Evolutionary conservation across 176 grass and related monocot species (phyloP).

Genomic region (Bromus sterilis): DNA sequence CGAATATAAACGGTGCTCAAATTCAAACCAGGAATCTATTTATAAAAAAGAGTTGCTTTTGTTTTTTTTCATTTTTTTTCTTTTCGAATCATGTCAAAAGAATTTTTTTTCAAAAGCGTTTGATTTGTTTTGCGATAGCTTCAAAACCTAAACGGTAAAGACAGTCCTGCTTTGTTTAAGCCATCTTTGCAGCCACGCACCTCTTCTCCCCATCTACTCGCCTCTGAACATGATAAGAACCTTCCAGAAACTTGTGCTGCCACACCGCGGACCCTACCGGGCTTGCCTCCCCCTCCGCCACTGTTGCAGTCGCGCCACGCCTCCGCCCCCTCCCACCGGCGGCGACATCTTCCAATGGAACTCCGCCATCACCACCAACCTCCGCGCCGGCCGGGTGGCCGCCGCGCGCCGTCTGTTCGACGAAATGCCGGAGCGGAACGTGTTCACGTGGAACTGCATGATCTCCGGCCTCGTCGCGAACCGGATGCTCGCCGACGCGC

Average conservation of each 20-base stretch:
- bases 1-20: no score
- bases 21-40: no score
- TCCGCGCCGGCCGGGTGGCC: constrained; percentile 34
- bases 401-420: constrained; percentile 41
- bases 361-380: constrained; percentile 25
- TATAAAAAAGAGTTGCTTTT: no score
- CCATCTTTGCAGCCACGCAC: background rate
- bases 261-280: background rate
- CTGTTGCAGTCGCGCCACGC: background rate
- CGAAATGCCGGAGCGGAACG: constrained; percentile 46
- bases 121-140: no score
- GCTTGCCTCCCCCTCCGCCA: background rate
- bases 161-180: background rate
- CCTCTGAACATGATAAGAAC: constrained; percentile 21
- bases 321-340: background rate
- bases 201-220: background rate
- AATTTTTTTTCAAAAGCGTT: no score
- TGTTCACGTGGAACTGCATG: constrained; percentile 58
- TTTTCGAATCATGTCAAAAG: no score
- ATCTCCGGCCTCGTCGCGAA: constrained; percentile 40
- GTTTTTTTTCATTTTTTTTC: no score
- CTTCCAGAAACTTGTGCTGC: constrained; percentile 32
- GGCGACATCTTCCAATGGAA: constrained; percentile 37
- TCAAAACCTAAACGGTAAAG: no score
- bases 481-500: constrained; percentile 40